These are phyloP conservation scores for Alternaria ventricosa DNA, from an alignment of 2,329 filamentous ascomycete genomes.

Conservation along the genomic window DNA sequence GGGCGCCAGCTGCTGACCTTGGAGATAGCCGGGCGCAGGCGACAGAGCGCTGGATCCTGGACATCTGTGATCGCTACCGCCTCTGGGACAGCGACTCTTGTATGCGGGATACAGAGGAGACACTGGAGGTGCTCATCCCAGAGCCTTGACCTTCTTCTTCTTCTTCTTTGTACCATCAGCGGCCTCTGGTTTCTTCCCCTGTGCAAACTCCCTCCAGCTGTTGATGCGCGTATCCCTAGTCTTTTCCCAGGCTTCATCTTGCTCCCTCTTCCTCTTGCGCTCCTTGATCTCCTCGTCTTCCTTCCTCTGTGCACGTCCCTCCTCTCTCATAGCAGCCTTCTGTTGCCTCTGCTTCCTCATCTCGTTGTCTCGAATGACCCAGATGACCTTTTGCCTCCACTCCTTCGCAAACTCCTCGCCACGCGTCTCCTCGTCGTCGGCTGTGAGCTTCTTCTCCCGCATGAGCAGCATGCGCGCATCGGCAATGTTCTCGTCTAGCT, in stretches of 20 bases:
- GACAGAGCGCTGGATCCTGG: background rate
- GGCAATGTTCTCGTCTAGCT: slow-evolving; percentile 91
- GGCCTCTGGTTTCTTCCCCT: slow-evolving; percentile 62
- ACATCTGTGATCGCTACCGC: background rate
- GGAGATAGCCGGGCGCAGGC: background rate
- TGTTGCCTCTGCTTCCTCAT: slow-evolving; percentile 81
- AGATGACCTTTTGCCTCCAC: slow-evolving; percentile 89
- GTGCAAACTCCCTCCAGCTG: slow-evolving; percentile 92
- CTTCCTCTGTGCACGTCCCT: slow-evolving; percentile 85
- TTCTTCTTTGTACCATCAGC: slow-evolving; percentile 54
- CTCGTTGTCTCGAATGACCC: slow-evolving; percentile 93
- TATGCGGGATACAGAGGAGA: background rate
- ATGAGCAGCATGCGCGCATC: slow-evolving; percentile 95
- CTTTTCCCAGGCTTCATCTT: slow-evolving; percentile 94
- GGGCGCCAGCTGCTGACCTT: background rate
- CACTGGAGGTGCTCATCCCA: slow-evolving; percentile 50
- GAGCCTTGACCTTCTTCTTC: slow-evolving; percentile 61
- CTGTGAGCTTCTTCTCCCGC: slow-evolving; percentile 90
- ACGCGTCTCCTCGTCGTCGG: slow-evolving; percentile 85
- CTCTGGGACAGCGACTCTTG: background rate
- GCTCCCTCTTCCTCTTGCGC: slow-evolving; percentile 71
- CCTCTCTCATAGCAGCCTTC: slow-evolving; percentile 95
- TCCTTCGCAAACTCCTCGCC: slow-evolving; percentile 80
- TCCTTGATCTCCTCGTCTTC: slow-evolving; percentile 82
- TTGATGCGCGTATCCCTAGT: slow-evolving; percentile 89